phyloP scores from a whole-genome alignment of 306 rosid genomes.

The Rosa rugosa region DNA sequence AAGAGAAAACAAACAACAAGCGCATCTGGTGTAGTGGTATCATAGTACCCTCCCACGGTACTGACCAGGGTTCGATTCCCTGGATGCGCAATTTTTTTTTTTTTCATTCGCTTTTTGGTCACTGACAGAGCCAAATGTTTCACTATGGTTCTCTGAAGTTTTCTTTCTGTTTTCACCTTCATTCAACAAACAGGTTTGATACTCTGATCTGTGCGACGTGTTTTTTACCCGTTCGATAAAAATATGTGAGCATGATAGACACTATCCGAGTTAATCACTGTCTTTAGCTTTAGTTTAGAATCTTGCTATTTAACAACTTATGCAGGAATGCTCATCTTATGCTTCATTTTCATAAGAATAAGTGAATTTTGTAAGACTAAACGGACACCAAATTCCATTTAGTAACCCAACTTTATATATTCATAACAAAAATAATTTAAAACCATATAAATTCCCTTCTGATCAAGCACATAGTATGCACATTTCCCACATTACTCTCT shows the following conservation, averaged over 20 bases:
- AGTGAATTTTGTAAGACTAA: too few species aligned
- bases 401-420: not conserved
- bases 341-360: too few species aligned
- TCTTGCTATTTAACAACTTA: too few species aligned
- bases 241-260: not conserved
- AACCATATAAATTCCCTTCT: not conserved
- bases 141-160: too few species aligned
- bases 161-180: too few species aligned
- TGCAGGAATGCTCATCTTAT: not conserved
- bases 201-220: too few species aligned
- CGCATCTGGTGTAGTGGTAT: constrained; percentile 26
- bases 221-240: too few species aligned
- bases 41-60: constrained; percentile 99
- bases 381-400: too few species aligned
- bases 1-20: not conserved
- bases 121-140: too few species aligned
- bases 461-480: not conserved
- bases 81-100: constrained; percentile 58
- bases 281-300: too few species aligned
- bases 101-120: too few species aligned
- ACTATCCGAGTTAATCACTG: not conserved
- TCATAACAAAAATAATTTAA: not conserved
- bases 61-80: constrained; percentile 99
- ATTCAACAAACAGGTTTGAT: too few species aligned
- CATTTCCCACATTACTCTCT: not conserved